Evolutionary conservation across 2,329 filamentous ascomycete genomes (phyloP), one percentile per base, ranked within the genome.

Genomic region (Fusarium caatingaense): DNA sequence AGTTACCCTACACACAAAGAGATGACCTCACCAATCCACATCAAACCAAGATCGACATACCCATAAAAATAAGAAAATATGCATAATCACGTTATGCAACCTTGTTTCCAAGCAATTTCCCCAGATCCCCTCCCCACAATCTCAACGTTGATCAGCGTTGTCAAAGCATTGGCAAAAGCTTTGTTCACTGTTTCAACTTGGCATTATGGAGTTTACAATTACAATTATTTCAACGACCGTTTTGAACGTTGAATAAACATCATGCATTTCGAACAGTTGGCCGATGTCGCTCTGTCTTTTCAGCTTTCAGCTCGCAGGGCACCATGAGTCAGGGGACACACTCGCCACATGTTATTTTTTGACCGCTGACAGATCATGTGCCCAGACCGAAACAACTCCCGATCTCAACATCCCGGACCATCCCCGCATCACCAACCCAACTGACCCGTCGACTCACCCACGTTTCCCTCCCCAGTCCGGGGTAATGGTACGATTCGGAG

Each of bases 81-180:
- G 49, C 34, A 37, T 16, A 41, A 51, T 41, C 15, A 15, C 18
- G 23, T 11, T 16, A 41, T 41, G 40, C 40, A 51, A 51, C 32
- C 32, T 51, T 41, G 32, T 40, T 41, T 13, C 27, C 40, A 51
- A 51, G 32, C 23, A 27, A 41, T 34, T 51, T 27, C 18, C 18
- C 32, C 23, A 41, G 23, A 20, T 2, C 32, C 15, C 5, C 25
- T 25, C 49, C 32, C 49, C 49, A 41, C 49, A 41, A 27, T 41
- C 37, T 21, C 23, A n/a, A 27, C 32, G 23, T 20, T 41, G 49
- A 41, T 51, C 49, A 10, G 32, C 32, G 27, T 12, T 51, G 9
- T 51, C 48, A 15, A 15, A 27, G 32, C 18, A 41, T 51, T 51
- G 49, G 49, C 32, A 51, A 51, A 51, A 41, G 48, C 48, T 51